A percentile compares a stretch with the other conserved stretches of the same genome.
Evolutionary conservation across 2,329 filamentous ascomycete species (phyloP).

Genomic region (Epichloe bromicola): DNA sequence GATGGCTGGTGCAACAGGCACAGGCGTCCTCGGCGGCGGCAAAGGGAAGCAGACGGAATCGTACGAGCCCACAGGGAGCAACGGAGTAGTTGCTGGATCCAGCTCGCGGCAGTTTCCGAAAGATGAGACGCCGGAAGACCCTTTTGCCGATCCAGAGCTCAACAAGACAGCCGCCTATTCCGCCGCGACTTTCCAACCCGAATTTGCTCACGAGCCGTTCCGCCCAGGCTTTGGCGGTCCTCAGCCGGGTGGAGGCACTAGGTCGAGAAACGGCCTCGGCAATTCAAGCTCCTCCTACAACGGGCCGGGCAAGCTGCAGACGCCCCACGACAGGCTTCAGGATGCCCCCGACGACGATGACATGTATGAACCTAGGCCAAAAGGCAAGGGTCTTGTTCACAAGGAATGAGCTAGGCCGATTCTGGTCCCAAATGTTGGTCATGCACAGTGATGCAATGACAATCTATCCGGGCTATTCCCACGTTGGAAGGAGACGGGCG

Average conservation of each 20-base stretch:
- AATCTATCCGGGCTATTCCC: background rate
- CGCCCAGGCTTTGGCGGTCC: slow-evolving; percentile 22
- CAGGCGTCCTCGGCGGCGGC: slow-evolving; percentile 5
- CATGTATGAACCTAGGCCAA: slow-evolving; percentile 26
- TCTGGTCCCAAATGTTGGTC: background rate
- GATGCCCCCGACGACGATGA: slow-evolving; percentile 25
- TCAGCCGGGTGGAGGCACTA: background rate
- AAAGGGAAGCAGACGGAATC: slow-evolving; percentile 23
- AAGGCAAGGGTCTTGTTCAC: slow-evolving; percentile 24
- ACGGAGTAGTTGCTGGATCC: slow-evolving; percentile 8
- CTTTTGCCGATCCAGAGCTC: slow-evolving; percentile 18
- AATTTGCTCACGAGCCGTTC: slow-evolving; percentile 24
- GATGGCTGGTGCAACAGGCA: background rate
- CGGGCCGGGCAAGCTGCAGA: slow-evolving; percentile 9
- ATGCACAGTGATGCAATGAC: background rate
- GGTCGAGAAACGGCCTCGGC: slow-evolving; percentile 2
- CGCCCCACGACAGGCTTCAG: slow-evolving; percentile 8
- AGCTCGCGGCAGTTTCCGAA: slow-evolving; percentile 12
- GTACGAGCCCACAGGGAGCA: slow-evolving; percentile 13
- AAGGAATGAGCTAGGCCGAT: slow-evolving; percentile 15
- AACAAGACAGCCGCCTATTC: slow-evolving; percentile 6
- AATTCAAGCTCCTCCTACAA: slow-evolving; percentile 8
- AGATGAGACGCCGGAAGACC: slow-evolving; percentile 21
- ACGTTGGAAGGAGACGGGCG: background rate
- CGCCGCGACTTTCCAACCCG: slow-evolving; percentile 9